Percentiles rank a stretch among this genome's conserved stretches.
Evolutionary conservation across 2,329 filamentous ascomycete species (phyloP).

Genomic region (Phaeosphaeria sp.): DNA sequence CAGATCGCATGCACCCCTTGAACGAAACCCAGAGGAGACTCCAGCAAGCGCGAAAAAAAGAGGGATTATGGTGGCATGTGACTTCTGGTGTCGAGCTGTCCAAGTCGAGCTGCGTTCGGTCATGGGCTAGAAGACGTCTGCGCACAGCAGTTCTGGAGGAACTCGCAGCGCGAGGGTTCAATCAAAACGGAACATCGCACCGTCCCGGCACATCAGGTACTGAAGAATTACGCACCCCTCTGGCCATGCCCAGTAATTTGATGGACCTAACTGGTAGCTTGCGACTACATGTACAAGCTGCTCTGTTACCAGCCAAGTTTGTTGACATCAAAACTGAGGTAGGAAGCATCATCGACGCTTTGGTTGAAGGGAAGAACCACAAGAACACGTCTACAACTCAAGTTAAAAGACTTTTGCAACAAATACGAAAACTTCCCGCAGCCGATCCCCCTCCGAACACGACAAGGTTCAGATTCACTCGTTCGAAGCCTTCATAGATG

Average conservation of each 20-base stretch:
- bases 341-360: slow-evolving; percentile 21
- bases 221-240: background rate
- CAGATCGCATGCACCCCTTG: slow-evolving; percentile 36
- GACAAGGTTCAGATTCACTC: background rate
- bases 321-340: slow-evolving; percentile 31
- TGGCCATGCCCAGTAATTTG: slow-evolving; percentile 7
- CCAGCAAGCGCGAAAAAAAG: slow-evolving; percentile 20
- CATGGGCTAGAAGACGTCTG: slow-evolving; percentile 40
- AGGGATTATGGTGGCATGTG: slow-evolving; percentile 44
- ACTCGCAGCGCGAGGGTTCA: slow-evolving; percentile 34
- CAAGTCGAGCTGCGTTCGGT: slow-evolving; percentile 41
- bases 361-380: background rate
- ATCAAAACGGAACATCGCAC: slow-evolving; percentile 33
- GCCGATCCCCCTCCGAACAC: background rate
- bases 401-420: background rate
- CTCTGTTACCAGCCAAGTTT: slow-evolving; percentile 38
- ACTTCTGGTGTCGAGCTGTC: slow-evolving; percentile 28
- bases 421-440: background rate
- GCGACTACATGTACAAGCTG: slow-evolving; percentile 27
- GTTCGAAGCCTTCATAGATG: background rate
- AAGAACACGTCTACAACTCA: background rate
- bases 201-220: slow-evolving; percentile 6
- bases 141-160: slow-evolving; percentile 39
- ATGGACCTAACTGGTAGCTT: slow-evolving; percentile 34
- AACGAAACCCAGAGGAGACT: slow-evolving; percentile 26